Evolutionary conservation across 768 basidiomycete genomes (phyloP).

Genomic region (Serendipita sp.): DNA sequence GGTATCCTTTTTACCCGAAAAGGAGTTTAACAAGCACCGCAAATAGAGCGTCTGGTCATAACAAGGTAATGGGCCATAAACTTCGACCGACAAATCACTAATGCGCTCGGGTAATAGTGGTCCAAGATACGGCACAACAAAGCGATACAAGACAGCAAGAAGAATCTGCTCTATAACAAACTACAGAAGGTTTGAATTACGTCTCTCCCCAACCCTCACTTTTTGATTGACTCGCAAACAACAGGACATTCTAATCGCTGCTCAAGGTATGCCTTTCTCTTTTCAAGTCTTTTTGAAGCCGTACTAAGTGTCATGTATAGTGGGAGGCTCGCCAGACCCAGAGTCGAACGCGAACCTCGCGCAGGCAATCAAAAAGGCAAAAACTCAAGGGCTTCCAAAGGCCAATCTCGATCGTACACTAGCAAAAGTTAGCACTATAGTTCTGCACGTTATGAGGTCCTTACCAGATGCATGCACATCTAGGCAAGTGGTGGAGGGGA

Average conservation of each 20-base stretch:
- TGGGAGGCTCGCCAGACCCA: not conserved
- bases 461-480: not conserved
- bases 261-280: not conserved
- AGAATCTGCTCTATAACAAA: not conserved
- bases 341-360: not conserved
- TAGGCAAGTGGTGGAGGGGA: not conserved
- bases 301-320: not conserved
- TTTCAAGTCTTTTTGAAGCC: not conserved
- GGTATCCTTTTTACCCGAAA: too few relatives aligned
- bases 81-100: too few relatives aligned
- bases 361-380: not conserved
- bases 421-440: not conserved
- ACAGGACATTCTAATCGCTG: not conserved
- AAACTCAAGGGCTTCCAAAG: not conserved
- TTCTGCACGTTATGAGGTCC: not conserved
- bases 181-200: not conserved
- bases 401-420: not conserved
- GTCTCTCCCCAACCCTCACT: not conserved
- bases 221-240: not conserved
- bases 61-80: too few relatives aligned
- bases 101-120: not conserved
- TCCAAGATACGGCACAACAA: constrained; percentile 7
- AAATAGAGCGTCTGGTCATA: not conserved
- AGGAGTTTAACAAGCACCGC: not conserved
- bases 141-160: not conserved